These are phyloP conservation scores for Insectozyma bohioensis DNA, from an alignment of 1,139 yeast genomes.

Conservation along the genomic window DNA sequence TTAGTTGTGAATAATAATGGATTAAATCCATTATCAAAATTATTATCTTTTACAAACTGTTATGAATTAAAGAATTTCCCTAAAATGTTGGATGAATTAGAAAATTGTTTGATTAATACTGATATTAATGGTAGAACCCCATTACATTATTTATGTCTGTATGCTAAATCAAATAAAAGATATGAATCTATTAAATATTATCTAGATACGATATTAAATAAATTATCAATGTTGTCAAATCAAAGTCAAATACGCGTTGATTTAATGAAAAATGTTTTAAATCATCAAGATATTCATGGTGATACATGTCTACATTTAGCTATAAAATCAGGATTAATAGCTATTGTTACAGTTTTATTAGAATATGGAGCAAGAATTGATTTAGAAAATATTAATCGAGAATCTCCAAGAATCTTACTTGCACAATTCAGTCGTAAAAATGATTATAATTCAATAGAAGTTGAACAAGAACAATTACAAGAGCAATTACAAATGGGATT, in stretches of 20 bases:
- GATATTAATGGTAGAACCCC: constrained; percentile 75
- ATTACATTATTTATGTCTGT: constrained; percentile 67
- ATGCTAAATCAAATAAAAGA: constrained; percentile 52
- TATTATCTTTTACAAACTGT: constrained; percentile 85
- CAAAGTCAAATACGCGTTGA: constrained; percentile 34
- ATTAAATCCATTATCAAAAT: constrained; percentile 79
- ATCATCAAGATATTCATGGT: constrained; percentile 69
- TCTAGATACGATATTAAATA: constrained; percentile 37
- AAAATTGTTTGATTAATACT: constrained; percentile 68
- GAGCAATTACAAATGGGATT: constrained; percentile 12
- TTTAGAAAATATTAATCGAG: constrained; percentile 39
- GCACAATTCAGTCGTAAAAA: constrained; percentile 20
- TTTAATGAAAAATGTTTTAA: constrained; percentile 58
- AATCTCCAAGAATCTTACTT: constrained; percentile 36
- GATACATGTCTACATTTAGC: constrained; percentile 71
- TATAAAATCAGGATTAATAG: constrained; percentile 40
- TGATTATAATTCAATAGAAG: neutral
- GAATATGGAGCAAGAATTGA: constrained; percentile 51
- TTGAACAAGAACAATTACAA: constrained; percentile 12
- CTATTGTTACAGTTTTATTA: constrained; percentile 39
- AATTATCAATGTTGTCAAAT: constrained; percentile 33
- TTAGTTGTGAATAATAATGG: constrained; percentile 73
- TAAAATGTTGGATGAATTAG: constrained; percentile 65
- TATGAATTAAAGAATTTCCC: constrained; percentile 77
- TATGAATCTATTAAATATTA: constrained; percentile 43